phyloP scores from a whole-genome alignment of 305 asterid genomes.

The Rubia peregrina region DNA sequence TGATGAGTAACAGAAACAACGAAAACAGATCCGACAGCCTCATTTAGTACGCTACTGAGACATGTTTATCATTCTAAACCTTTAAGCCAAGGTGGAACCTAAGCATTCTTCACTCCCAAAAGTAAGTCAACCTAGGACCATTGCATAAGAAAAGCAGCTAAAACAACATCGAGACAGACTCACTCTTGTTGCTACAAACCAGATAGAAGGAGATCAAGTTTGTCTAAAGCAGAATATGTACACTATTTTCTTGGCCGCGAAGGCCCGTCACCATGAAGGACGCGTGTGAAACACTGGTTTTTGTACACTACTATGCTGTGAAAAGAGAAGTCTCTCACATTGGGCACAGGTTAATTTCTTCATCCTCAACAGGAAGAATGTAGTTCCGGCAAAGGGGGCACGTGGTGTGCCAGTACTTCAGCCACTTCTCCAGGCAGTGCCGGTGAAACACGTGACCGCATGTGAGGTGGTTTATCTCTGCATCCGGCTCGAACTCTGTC shows the following conservation, averaged over 20 bases:
- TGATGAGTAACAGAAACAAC: not conserved
- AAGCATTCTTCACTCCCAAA: not conserved
- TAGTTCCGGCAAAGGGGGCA: slow-evolving; percentile 94
- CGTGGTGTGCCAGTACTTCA: slow-evolving; percentile 74
- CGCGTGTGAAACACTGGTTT: slow-evolving; percentile 30
- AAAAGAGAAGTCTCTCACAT: slow-evolving; percentile 48
- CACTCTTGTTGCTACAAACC: slow-evolving; percentile 14
- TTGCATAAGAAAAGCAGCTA: not conserved
- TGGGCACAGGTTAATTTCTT: slow-evolving; percentile 58
- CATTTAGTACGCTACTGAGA: not conserved
- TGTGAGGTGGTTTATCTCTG: slow-evolving; percentile 63
- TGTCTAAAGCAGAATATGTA: slow-evolving; percentile 26
- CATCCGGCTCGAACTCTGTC: slow-evolving; percentile 52
- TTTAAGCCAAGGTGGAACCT: not conserved
- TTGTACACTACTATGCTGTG: slow-evolving; percentile 35
- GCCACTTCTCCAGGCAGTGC: slow-evolving; percentile 79
- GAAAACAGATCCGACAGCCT: not conserved
- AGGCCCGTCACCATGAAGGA: slow-evolving; percentile 77
- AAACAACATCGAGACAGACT: not conserved
- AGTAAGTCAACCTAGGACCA: not conserved
- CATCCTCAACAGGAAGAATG: slow-evolving; percentile 61
- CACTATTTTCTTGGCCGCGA: slow-evolving; percentile 34
- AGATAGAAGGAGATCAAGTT: slow-evolving; percentile 14
- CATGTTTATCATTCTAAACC: not conserved
- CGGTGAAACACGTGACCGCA: slow-evolving; percentile 95